A percentile compares a stretch with the other conserved stretches of the same genome.
Evolutionary conservation across 2,329 filamentous ascomycete genomes (phyloP).

Genomic region (Tolypocladium tropicale): DNA sequence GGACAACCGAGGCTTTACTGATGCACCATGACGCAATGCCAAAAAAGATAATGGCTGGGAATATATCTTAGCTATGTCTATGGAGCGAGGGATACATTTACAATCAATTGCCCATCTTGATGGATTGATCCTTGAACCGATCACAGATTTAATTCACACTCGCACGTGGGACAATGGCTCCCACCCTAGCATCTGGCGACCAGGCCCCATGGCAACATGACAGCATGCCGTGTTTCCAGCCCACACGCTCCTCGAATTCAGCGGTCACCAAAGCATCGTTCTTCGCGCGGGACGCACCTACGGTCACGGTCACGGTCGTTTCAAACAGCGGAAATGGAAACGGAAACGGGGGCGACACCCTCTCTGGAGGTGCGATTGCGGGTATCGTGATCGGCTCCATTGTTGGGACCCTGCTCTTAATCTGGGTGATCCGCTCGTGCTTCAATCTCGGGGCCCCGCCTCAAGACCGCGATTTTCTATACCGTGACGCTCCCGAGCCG

Average conservation of each 20-base stretch:
- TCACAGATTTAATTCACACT: background rate
- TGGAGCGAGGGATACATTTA: background rate
- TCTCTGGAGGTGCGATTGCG: background rate
- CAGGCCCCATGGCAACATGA: background rate
- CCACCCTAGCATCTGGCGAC: background rate
- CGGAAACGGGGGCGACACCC: background rate
- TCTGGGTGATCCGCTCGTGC: background rate
- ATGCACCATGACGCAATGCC: background rate
- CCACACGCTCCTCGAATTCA: background rate
- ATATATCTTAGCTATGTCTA: background rate
- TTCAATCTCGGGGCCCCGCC: background rate
- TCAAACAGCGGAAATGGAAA: background rate
- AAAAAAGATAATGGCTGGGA: background rate
- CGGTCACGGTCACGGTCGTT: background rate
- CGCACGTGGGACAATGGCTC: background rate
- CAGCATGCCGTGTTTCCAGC: background rate
- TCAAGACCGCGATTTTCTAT: background rate
- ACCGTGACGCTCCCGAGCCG: background rate
- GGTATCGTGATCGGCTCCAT: background rate
- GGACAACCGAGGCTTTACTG: background rate
- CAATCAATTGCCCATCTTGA: background rate
- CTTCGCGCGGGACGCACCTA: background rate
- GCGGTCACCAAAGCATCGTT: background rate
- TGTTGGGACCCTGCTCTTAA: background rate
- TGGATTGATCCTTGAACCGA: background rate